These are phyloP conservation scores for Aspergillus conjunctus DNA, from an alignment of 495 filamentous ascomycete genomes.

Conservation along the genomic window DNA sequence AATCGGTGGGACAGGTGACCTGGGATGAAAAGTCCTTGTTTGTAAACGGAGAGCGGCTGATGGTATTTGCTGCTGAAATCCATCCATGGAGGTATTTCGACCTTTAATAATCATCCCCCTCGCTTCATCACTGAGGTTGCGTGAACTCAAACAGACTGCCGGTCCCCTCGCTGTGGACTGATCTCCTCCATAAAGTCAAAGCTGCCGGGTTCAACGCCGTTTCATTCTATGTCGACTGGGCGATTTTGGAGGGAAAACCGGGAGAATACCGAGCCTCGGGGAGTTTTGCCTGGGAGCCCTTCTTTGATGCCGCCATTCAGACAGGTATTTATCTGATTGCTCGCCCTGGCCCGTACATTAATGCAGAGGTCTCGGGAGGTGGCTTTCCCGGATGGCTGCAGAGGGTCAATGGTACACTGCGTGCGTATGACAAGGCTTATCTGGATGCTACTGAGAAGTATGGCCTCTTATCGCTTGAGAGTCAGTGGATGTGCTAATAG, in stretches of 20 bases:
- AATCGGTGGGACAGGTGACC: constrained; percentile 51
- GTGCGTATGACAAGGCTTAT: constrained; percentile 61
- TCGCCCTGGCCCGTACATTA: constrained; percentile 69
- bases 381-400: constrained; percentile 70
- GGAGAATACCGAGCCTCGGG: constrained; percentile 70
- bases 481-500: background rate
- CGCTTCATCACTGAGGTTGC: background rate
- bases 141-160: constrained; percentile 56
- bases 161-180: constrained; percentile 69
- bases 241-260: constrained; percentile 73
- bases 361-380: constrained; percentile 66
- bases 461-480: background rate
- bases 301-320: constrained; percentile 70
- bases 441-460: constrained; percentile 66
- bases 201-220: constrained; percentile 76
- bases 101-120: background rate
- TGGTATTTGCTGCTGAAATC: constrained; percentile 74
- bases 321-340: constrained; percentile 76
- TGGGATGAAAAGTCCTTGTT: constrained; percentile 78
- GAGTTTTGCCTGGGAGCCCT: constrained; percentile 66
- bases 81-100: constrained; percentile 61
- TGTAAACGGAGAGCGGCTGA: constrained; percentile 67
- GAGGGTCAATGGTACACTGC: constrained; percentile 60
- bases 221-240: constrained; percentile 78
- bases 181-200: constrained; percentile 79